Evolutionary conservation across 2,329 filamentous ascomycete species (phyloP).

Genomic region (Hypoxylon sp.): DNA sequence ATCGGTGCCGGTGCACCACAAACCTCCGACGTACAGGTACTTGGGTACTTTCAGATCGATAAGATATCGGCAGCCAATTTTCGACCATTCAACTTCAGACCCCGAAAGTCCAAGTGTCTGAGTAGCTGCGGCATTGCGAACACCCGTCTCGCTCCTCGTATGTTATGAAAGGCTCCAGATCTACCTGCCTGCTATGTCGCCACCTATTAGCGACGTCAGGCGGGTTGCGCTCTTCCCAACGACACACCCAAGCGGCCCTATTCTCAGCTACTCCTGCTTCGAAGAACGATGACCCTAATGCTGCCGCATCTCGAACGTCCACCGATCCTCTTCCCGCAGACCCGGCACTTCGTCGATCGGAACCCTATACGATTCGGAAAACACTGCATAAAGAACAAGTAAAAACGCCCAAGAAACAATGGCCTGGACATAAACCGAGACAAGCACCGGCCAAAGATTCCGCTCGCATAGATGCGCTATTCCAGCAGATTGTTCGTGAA

Average conservation of each 20-base stretch:
- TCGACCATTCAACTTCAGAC: neutral
- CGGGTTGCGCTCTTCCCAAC: constrained; percentile 35
- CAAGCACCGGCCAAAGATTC: constrained; percentile 17
- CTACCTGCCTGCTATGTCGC: constrained; percentile 50
- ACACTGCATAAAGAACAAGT: constrained; percentile 1
- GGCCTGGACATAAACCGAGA: constrained; percentile 12
- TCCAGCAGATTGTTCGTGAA: constrained; percentile 46
- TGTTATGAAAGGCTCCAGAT: constrained; percentile 48
- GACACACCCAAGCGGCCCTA: constrained; percentile 37
- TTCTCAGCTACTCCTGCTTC: constrained; percentile 38
- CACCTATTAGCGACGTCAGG: constrained; percentile 44
- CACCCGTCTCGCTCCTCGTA: constrained; percentile 15
- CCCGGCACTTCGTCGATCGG: constrained; percentile 1
- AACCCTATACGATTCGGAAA: constrained; percentile 13
- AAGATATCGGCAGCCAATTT: constrained; percentile 14
- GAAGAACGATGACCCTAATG: constrained; percentile 24
- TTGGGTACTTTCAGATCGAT: constrained; percentile 17
- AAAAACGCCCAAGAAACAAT: constrained; percentile 11
- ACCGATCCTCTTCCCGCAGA: neutral
- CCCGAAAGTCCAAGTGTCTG: neutral
- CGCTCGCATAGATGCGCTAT: constrained; percentile 44
- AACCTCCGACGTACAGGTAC: constrained; percentile 11
- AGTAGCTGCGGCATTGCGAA: constrained; percentile 9
- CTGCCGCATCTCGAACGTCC: constrained; percentile 1
- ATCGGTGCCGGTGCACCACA: constrained; percentile 6